These are phyloP conservation scores for Aspergillus caelatus DNA, from an alignment of 2,329 filamentous ascomycete genomes.

Conservation along the genomic window DNA sequence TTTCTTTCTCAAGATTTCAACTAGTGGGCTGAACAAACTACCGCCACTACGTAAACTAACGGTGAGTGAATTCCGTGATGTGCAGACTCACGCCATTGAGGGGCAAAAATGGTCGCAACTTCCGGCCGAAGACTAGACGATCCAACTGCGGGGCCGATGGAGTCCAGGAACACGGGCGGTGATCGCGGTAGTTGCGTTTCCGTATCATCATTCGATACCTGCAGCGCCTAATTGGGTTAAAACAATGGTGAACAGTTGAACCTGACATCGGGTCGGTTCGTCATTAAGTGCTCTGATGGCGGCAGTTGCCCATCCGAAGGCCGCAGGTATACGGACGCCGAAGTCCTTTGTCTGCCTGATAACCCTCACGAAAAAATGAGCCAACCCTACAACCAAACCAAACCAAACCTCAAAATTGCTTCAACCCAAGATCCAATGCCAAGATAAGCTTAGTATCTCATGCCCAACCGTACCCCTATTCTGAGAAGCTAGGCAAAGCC, in stretches of 20 bases:
- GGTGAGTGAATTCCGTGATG: background rate
- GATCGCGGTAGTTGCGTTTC: conserved; percentile 12
- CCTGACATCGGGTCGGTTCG: conserved; percentile 4
- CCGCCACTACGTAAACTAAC: background rate
- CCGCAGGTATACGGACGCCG: background rate
- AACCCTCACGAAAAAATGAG: background rate
- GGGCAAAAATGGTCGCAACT: conserved; percentile 4
- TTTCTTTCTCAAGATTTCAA: no score
- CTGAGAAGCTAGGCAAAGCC: background rate
- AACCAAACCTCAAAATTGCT: background rate
- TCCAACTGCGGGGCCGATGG: background rate
- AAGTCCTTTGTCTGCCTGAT: background rate
- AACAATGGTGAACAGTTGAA: background rate
- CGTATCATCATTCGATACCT: conserved; percentile 3
- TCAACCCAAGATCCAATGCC: background rate
- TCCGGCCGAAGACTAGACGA: conserved; percentile 3
- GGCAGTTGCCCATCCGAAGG: conserved; percentile 11
- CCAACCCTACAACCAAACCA: background rate
- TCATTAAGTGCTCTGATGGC: conserved; percentile 17
- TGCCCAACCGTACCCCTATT: background rate
- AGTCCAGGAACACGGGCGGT: conserved; percentile 6
- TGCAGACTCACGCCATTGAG: conserved; percentile 10
- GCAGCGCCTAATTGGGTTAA: background rate
- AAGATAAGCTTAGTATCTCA: background rate
- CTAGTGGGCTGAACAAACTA: background rate